Evolutionary conservation across 2,329 filamentous ascomycete species (phyloP), one percentile per base, ranked within the genome.

Genomic region (Colletotrichum sansevieriae): DNA sequence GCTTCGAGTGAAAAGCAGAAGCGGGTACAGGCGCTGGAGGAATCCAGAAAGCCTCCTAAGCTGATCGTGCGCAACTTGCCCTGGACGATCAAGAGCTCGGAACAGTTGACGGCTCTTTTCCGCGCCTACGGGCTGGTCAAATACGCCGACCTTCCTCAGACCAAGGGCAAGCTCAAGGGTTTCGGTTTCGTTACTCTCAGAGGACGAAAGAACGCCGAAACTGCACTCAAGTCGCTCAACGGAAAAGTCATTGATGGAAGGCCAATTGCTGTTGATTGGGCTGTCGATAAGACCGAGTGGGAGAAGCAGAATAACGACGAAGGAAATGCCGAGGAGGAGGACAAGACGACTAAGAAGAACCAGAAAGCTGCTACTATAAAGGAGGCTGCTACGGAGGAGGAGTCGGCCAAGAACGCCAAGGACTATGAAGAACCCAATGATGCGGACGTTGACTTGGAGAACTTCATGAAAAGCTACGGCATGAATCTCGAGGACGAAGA

Each of bases 101-200:
- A 97, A 37, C 91, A 98, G 76, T 83, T 99, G 68, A 85, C 88
- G 6, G 86, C 89, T 65, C 83, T 97, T 4, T 99, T 99, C 80
- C 84, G 89, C 75, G 94, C 91, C 76, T 98, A 92, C 77, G 96
- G 96, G 70, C 97, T 98, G 79, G 90, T 99, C 76, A 97, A 95
- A 79, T 92, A 91, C 78, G 90, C 92, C 43, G 93, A 93, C 73
- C 83, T 99, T 60, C 97, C 97, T 1, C 93, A 93, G 75, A 87
- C 90, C 73, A 92, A 91, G 71, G 88, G 87, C 18, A 91, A 89
- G 76, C 87, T 97, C 71, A 88, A 92, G 69, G 96, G 96, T 0
- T 99, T 98, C 76, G 96, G 95, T 5, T 98, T 99, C 76, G 90
- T 99, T 69, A 92, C 95, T 11, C 86, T 99, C 79, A 87, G 95